phyloP scores from a whole-genome alignment of 2,329 filamentous ascomycete species.

The Incumbomyces delicatus region DNA sequence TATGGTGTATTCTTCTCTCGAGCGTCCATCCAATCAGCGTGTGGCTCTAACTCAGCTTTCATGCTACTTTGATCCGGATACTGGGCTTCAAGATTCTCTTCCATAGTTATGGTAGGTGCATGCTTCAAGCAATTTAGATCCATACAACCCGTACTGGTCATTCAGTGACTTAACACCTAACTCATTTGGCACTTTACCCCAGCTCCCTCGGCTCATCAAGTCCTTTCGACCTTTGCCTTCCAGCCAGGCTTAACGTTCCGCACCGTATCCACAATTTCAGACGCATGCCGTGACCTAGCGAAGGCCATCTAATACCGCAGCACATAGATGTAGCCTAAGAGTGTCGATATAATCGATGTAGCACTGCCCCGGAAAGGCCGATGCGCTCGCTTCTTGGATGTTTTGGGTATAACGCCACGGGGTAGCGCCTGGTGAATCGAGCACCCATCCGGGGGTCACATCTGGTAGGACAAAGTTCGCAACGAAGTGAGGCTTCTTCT shows the following conservation, averaged over 20 bases:
- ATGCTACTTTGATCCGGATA: too few relatives aligned
- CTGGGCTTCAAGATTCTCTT: neutral
- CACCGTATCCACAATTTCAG: slow-evolving; percentile 30
- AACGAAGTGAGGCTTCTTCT: slow-evolving; percentile 21
- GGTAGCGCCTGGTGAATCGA: slow-evolving; percentile 4
- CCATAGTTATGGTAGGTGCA: too few relatives aligned
- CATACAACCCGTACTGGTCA: slow-evolving; percentile 10
- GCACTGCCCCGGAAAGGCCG: slow-evolving; percentile 1
- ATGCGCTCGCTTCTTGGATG: slow-evolving; percentile 5
- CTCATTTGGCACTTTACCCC: slow-evolving; percentile 12
- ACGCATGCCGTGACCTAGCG: slow-evolving; percentile 38
- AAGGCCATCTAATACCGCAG: slow-evolving; percentile 43
- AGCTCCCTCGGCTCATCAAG: slow-evolving; percentile 9
- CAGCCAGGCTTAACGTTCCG: slow-evolving; percentile 32
- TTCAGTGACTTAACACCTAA: slow-evolving; percentile 12
- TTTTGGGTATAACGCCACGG: slow-evolving; percentile 20
- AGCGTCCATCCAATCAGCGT: too few relatives aligned
- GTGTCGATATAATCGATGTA: slow-evolving; percentile 36
- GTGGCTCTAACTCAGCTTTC: too few relatives aligned
- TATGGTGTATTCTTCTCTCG: too few relatives aligned
- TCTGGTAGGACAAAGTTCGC: slow-evolving; percentile 21
- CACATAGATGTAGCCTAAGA: slow-evolving; percentile 43
- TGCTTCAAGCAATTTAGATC: slow-evolving; percentile 12
- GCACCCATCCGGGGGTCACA: slow-evolving; percentile 10
- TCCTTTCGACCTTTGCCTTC: slow-evolving; percentile 5